Evolutionary conservation across 352 stramenopile species (phyloP).

Genomic region (Pythium periplocum): DNA sequence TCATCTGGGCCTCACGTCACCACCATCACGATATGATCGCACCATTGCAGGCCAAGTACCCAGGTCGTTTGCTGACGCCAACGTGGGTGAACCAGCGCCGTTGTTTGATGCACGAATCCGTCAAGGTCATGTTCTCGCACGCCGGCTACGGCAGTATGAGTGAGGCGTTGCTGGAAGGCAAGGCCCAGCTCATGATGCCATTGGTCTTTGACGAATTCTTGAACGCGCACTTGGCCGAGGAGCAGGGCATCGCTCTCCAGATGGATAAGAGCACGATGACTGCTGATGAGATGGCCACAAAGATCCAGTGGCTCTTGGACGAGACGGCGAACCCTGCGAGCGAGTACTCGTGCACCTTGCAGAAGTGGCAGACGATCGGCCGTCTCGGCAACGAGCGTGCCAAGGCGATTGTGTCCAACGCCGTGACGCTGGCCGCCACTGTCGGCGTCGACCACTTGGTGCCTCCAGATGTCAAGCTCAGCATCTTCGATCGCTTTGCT

Average conservation of each 20-base stretch:
- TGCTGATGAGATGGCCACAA: conserved; percentile 14
- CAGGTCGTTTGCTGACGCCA: conserved; percentile 16
- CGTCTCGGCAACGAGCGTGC: conserved; percentile 18
- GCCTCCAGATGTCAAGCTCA: conserved; percentile 15
- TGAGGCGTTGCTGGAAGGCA: conserved; percentile 17
- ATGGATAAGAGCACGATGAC: conserved; percentile 23
- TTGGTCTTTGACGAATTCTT: conserved; percentile 20
- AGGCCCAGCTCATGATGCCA: conserved; percentile 20
- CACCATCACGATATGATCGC: conserved; percentile 8
- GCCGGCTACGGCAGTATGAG: conserved; percentile 17
- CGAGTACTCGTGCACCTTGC: conserved; percentile 10
- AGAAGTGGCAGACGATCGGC: conserved; percentile 22
- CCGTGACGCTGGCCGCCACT: conserved; percentile 16
- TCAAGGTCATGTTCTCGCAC: conserved; percentile 16
- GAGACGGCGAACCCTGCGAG: conserved; percentile 7
- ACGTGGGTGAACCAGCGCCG: conserved; percentile 19
- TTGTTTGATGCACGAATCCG: conserved; percentile 18
- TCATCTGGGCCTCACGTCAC: conserved; percentile 16
- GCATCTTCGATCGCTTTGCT: conserved; percentile 15
- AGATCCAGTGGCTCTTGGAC: conserved; percentile 15
- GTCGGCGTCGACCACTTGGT: conserved; percentile 18
- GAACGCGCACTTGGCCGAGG: conserved; percentile 16
- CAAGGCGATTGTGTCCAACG: conserved; percentile 16
- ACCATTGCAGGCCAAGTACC: conserved; percentile 11
- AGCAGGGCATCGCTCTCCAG: conserved; percentile 14